Percentiles rank a stretch among this genome's conserved stretches.
phyloP scores from a whole-genome alignment of 352 stramenopile species.

The Elongisporangium anandrum region DNA sequence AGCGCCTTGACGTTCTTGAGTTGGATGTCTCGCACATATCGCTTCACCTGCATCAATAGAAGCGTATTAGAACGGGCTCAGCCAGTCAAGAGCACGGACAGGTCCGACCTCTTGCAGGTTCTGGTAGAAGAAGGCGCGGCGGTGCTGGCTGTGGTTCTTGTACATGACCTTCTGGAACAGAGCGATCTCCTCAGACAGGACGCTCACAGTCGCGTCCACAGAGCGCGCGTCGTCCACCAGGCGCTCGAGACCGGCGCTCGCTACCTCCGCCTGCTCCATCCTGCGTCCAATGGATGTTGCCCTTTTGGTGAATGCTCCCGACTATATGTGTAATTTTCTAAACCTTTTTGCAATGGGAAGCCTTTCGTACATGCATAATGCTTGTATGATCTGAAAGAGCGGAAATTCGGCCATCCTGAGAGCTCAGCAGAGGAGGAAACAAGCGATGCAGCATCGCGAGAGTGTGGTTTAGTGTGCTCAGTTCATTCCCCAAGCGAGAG shows the following conservation, averaged over 20 bases:
- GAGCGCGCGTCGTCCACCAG: conserved; percentile 35
- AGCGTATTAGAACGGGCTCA: background rate
- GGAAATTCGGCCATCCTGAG: too few species aligned
- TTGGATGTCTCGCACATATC: conserved; percentile 43
- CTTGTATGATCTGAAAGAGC: background rate
- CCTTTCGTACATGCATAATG: conserved; percentile 1
- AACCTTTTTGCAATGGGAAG: conserved; percentile 2
- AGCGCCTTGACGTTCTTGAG: conserved; percentile 27
- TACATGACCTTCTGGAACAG: conserved; percentile 83
- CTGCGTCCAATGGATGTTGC: background rate
- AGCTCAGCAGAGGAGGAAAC: too few species aligned
- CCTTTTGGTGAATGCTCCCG: conserved; percentile 5
- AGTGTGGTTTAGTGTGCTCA: background rate
- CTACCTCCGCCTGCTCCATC: background rate
- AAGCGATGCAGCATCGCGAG: too few species aligned
- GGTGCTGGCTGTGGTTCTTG: conserved; percentile 88
- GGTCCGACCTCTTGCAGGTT: conserved; percentile 56
- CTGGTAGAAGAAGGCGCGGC: conserved; percentile 76
- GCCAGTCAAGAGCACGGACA: background rate
- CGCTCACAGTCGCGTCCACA: conserved; percentile 18
- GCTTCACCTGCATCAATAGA: conserved; percentile 47
- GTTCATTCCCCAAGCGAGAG: background rate
- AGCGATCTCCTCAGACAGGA: conserved; percentile 52
- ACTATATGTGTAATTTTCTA: conserved; percentile 5
- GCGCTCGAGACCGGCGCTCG: conserved; percentile 8